These are phyloP conservation scores for Simmondsia chinensis DNA, from an alignment of 148 eudicot species.

Conservation along the genomic window DNA sequence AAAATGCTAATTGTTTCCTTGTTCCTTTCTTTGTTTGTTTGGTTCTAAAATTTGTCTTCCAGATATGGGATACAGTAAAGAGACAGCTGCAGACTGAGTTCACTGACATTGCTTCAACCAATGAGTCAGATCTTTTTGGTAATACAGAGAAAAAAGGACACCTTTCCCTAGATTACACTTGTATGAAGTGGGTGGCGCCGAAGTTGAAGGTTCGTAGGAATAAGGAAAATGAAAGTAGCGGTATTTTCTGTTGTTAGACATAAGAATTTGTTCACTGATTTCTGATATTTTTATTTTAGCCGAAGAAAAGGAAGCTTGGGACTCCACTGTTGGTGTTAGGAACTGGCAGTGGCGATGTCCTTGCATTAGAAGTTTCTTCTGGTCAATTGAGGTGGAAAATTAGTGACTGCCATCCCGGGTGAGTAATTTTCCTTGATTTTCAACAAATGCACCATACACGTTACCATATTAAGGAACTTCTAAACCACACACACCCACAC, in stretches of 20 bases:
- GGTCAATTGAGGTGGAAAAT: constrained; percentile 88
- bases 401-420: constrained; percentile 96
- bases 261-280: background rate
- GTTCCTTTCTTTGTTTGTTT: background rate
- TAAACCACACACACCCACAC: too few species aligned
- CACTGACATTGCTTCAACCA: constrained; percentile 36
- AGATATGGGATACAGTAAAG: constrained; percentile 89
- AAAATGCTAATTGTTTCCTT: background rate
- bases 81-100: constrained; percentile 82
- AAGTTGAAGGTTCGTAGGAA: constrained; percentile 48
- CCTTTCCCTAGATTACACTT: constrained; percentile 88
- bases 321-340: constrained; percentile 67
- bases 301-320: constrained; percentile 84
- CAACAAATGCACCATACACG: too few species aligned
- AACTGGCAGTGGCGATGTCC: constrained; percentile 85
- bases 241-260: background rate
- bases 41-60: too few species aligned
- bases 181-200: constrained; percentile 84
- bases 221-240: background rate
- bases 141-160: constrained; percentile 63
- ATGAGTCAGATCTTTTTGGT: constrained; percentile 31
- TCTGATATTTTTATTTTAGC: background rate
- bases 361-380: constrained; percentile 78
- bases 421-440: constrained; percentile 12
- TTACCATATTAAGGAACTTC: too few species aligned